Evolutionary conservation across 805 yeast species (phyloP).

Genomic region (Pichia thaimueangensis): DNA sequence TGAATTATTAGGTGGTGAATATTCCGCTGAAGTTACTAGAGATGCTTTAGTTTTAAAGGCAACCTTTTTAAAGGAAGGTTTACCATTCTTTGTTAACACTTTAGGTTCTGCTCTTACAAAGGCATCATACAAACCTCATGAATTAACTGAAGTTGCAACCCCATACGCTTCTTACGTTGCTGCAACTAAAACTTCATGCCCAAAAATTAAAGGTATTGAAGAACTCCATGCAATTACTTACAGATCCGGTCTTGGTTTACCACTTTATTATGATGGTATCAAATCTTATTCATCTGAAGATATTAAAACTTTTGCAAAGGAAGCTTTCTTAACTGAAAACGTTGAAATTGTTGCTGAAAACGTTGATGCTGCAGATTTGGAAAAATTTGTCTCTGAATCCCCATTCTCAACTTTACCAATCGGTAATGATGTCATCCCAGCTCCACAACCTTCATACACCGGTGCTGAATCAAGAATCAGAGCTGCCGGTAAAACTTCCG

Average conservation of each 20-base stretch:
- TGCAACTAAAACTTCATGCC: constrained; percentile 42
- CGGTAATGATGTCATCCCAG: constrained; percentile 44
- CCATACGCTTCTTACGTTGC: constrained; percentile 71
- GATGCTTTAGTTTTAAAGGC: constrained; percentile 79
- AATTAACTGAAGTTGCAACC: constrained; percentile 70
- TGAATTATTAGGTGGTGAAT: constrained; percentile 85
- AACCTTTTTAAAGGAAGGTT: constrained; percentile 75
- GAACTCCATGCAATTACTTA: constrained; percentile 73
- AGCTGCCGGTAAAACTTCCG: constrained; percentile 58
- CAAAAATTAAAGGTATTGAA: constrained; percentile 63
- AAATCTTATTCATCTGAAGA: constrained; percentile 54
- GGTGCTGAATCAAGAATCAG: constrained; percentile 70
- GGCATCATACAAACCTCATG: constrained; percentile 76
- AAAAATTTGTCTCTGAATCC: constrained; percentile 59
- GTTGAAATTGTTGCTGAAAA: constrained; percentile 68
- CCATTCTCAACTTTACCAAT: constrained; percentile 56
- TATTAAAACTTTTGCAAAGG: constrained; percentile 57
- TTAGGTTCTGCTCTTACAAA: constrained; percentile 66
- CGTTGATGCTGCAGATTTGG: constrained; percentile 65
- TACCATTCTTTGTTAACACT: constrained; percentile 88
- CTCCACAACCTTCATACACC: constrained; percentile 35
- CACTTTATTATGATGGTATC: constrained; percentile 66
- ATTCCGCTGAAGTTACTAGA: constrained; percentile 67
- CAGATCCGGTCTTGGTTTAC: constrained; percentile 83
- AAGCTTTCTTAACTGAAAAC: constrained; percentile 64